Evolutionary conservation across 352 stramenopile genomes (phyloP), one percentile per base, ranked within the genome.

Genomic region (Globisporangium paroecandrum): DNA sequence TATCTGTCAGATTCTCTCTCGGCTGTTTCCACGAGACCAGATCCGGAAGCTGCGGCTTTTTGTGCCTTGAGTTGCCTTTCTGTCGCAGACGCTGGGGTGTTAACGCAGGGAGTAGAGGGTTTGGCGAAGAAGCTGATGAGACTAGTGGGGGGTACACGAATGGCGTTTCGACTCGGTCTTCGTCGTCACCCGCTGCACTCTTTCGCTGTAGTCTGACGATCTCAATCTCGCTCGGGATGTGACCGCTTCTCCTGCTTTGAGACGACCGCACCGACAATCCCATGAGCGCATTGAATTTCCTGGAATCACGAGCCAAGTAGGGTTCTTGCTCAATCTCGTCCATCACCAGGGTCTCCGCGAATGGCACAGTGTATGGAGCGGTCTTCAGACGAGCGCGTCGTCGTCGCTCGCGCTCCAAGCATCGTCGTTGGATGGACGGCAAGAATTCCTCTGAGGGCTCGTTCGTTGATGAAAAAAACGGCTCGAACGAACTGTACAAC

Each of bases 401-500:
- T 9, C 54, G 61, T 29, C 57, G 56, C 24, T 72, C 62, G 20
- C 78, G 70, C 53, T 73, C 66, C 32, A 71, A 56, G 65, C 77
- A 64, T 68, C 74, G 78, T 34, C 71, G 71, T 12, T 82, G 72
- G 49, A 90, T 76, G 22, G 66, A 70, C 49, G 82, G 82, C 12
- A 93, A 58, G 51, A 89, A 83, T 2, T 77, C 71, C 61, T 90
- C 82, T 0, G 71, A 85, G 13, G 74, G 71, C 12, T 72, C 34
- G 25, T 64, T 69, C 1, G 82, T 87, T 27, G 59, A 60, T 0
- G 72, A 55, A 43, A 87, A 93, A 65, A 81, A 89, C 24, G 85
- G 81, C 46, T 78, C 69, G 49, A 89, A 84, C 27, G 81, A 75
- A 10, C 74, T 74, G 63, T 91, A 91, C 10, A 93, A 58, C 51